These are phyloP conservation scores for Candida insectorum DNA, from an alignment of 805 yeast genomes.

Conservation along the genomic window DNA sequence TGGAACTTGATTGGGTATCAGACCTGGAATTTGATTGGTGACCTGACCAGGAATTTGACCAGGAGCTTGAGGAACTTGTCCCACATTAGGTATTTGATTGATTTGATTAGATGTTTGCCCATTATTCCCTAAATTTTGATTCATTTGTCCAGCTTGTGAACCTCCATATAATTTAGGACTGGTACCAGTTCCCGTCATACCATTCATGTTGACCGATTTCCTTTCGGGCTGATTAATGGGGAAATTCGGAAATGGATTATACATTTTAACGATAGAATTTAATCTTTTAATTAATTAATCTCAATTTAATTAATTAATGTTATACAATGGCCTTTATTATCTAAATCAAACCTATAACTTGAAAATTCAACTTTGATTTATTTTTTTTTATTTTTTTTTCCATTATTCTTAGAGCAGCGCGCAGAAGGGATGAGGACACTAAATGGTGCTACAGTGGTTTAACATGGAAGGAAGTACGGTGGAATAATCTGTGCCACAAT, in stretches of 20 bases:
- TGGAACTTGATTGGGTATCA: not conserved
- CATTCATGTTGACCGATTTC: conserved; percentile 1
- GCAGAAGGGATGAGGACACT: too few species aligned
- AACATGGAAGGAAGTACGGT: too few species aligned
- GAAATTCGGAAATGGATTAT: conserved; percentile 4
- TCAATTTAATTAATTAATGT: too few species aligned
- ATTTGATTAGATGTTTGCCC: not conserved
- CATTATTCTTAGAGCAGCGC: too few species aligned
- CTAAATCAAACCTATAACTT: too few species aligned
- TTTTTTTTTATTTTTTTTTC: too few species aligned
- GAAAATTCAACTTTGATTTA: too few species aligned
- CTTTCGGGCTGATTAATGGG: conserved; percentile 5
- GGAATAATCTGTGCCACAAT: too few species aligned
- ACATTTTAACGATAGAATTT: too few species aligned
- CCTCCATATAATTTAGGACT: conserved; percentile 2
- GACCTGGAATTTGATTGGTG: conserved; percentile 1
- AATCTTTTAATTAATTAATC: too few species aligned
- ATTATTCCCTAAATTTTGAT: conserved; percentile 6
- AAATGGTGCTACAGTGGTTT: too few species aligned
- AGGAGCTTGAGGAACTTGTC: conserved; percentile 5
- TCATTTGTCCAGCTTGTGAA: conserved; percentile 12
- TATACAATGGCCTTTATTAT: too few species aligned
- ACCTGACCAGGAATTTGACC: conserved; percentile 2
- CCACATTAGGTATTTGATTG: conserved; percentile 4
- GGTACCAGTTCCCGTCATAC: not conserved